Evolutionary conservation across 768 basidiomycete genomes (phyloP), one percentile per base, ranked within the genome.

Genomic region (Pisolithus tinctorius): DNA sequence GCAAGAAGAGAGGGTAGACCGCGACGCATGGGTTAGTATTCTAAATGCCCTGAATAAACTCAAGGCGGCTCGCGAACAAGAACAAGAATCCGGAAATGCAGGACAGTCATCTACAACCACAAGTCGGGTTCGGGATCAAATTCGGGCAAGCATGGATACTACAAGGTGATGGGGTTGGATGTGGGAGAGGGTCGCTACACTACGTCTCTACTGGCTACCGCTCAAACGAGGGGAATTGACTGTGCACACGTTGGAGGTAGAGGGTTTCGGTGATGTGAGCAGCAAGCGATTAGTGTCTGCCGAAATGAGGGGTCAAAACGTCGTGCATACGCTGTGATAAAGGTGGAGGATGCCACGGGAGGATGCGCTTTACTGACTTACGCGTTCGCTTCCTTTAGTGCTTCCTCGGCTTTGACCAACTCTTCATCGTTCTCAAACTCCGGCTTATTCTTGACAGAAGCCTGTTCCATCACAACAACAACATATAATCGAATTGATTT

Each of bases 21-120:
- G 83, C 4, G 83, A 87, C 63, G 86, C 88, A 52, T 91, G 88
- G 88, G 75, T 78, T 49, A 82, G 82, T 17, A 82, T 90, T 50
- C 72, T 88, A 14, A 74, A 80, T 55, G 84, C 86, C 55, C 76
- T 91, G 38, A 73, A 69, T 49, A 76, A 81, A 47, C 72, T 89
- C 60, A 84, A 82, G 66, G 75, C 73, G 31, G 73, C 70, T 36
- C 64, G 63, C 48, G 66, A 66, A 47, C 49, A 51, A n/a, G 69
- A 67, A 30, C 47, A 42, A 31, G 31, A 8, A 36, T 43, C 29
- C 39, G 44, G 45, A 8, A 29, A 23, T 40, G 25, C 45, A 6
- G 29, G 50, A 45, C 44, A 53, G 29, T 51, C 63, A 14, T 20
- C 25, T n/a, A 47, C 51, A 50, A 34, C 45, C 30, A 38, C 48